These are phyloP conservation scores for Rosa multiflora DNA, from an alignment of 306 rosid genomes.

Conservation along the genomic window DNA sequence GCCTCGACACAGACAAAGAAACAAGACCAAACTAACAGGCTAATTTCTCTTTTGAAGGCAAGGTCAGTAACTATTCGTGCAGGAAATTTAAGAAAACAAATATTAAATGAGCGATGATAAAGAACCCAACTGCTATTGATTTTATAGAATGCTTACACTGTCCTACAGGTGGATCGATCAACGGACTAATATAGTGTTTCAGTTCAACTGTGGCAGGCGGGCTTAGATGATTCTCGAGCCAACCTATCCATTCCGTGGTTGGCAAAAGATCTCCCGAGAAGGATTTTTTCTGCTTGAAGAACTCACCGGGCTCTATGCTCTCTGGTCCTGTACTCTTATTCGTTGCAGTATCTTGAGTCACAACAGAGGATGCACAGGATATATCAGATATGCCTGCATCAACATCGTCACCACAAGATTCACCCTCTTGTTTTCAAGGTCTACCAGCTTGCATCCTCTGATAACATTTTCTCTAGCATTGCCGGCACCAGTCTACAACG, in stretches of 20 bases:
- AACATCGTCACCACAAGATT: slow-evolving; percentile 40
- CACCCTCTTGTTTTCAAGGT: slow-evolving; percentile 22
- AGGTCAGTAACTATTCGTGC: too few species aligned
- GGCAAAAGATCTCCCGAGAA: slow-evolving; percentile 66
- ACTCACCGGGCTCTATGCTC: slow-evolving; percentile 26
- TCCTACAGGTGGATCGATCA: too few species aligned
- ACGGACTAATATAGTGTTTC: too few species aligned
- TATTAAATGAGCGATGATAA: too few species aligned
- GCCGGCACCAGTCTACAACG: slow-evolving; percentile 40
- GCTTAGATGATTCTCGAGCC: too few species aligned
- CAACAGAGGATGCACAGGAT: slow-evolving; percentile 18
- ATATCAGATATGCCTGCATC: slow-evolving; percentile 20
- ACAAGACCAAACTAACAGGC: too few species aligned
- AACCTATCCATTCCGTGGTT: slow-evolving; percentile 45
- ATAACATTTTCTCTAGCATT: slow-evolving; percentile 50
- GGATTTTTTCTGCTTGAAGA: slow-evolving; percentile 31
- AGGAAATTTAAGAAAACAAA: too few species aligned
- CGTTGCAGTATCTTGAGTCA: slow-evolving; percentile 24
- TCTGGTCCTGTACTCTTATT: slow-evolving; percentile 28
- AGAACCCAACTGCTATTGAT: too few species aligned
- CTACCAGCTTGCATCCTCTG: slow-evolving; percentile 27
- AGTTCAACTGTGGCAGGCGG: too few species aligned
- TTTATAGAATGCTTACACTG: too few species aligned
- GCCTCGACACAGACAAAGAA: too few species aligned
- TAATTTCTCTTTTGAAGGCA: too few species aligned